These are phyloP conservation scores for Suillus plorans DNA, from an alignment of 768 basidiomycete genomes.

Conservation along the genomic window DNA sequence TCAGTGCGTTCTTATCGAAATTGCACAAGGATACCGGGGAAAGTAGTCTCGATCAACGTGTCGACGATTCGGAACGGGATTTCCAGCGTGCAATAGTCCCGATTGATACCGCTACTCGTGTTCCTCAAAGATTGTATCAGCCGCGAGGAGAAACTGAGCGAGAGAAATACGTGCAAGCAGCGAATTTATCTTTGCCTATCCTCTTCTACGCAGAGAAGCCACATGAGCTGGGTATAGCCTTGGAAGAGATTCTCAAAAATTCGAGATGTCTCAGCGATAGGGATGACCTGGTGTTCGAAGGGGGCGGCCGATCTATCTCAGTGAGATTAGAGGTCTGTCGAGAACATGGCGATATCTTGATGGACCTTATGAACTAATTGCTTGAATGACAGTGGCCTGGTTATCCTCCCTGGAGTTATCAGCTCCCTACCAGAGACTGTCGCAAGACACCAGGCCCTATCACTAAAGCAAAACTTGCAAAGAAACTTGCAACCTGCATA, in stretches of 20 bases:
- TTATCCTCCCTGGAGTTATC: conserved; percentile 67
- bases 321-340: conserved; percentile 63
- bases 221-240: conserved; percentile 56
- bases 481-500: conserved; percentile 68
- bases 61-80: conserved; percentile 14
- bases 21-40: background rate
- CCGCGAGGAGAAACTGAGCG: conserved; percentile 72
- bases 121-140: conserved; percentile 68
- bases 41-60: background rate
- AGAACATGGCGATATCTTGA: background rate
- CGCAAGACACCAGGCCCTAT: conserved; percentile 71
- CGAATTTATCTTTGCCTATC: conserved; percentile 58
- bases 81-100: conserved; percentile 18
- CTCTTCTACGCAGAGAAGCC: conserved; percentile 56
- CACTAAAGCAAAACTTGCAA: conserved; percentile 66
- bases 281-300: conserved; percentile 61
- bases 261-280: conserved; percentile 52
- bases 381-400: conserved; percentile 64
- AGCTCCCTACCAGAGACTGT: conserved; percentile 76
- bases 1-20: background rate
- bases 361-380: background rate
- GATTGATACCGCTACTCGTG: conserved; percentile 30
- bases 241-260: conserved; percentile 57
- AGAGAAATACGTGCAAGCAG: conserved; percentile 69
- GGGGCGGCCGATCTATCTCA: conserved; percentile 70